Percentiles rank a stretch among this genome's conserved stretches.
Conservation (phyloP, 768 basidiomycete genomes). For the Leccinum incarnatum region DNA sequence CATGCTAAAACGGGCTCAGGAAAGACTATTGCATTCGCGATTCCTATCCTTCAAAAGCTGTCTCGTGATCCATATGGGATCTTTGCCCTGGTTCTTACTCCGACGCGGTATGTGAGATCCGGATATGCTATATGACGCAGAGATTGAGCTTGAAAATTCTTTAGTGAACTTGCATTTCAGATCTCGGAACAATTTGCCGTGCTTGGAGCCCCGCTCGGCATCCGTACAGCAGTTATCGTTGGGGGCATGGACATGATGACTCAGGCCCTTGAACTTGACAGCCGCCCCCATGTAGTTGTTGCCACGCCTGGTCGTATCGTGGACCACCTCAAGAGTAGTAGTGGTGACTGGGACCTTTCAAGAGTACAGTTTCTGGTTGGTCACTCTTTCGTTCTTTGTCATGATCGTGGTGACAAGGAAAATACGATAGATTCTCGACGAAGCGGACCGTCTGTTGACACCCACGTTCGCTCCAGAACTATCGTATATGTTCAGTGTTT, state of each 20-base stretch:
- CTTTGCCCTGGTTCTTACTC: conserved; percentile 89
- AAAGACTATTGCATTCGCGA: conserved; percentile 95
- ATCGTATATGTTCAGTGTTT: conserved; percentile 64
- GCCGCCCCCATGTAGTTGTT: conserved; percentile 88
- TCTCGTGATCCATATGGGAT: conserved; percentile 91
- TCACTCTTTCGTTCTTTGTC: background rate
- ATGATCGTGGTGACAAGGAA: background rate
- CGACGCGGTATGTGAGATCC: conserved; percentile 68
- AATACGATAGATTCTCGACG: conserved; percentile 76
- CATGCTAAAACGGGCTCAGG: conserved; percentile 98
- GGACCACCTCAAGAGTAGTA: conserved; percentile 79
- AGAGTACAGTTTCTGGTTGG: conserved; percentile 82
- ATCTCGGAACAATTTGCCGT: conserved; percentile 96
- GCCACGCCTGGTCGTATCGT: conserved; percentile 96
- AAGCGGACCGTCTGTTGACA: conserved; percentile 91
- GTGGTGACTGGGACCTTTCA: conserved; percentile 77
- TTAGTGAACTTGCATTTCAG: conserved; percentile 94
- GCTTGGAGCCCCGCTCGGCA: conserved; percentile 75
- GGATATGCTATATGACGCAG: background rate
- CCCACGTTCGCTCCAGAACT: conserved; percentile 88
- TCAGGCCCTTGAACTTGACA: conserved; percentile 83
- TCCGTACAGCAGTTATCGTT: conserved; percentile 85
- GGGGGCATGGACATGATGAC: conserved; percentile 99
- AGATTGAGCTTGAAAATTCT: background rate
- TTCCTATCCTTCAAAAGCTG: conserved; percentile 90